Conservation (phyloP, 495 filamentous ascomycete species). For the Talaromyces stipitatus region DNA sequence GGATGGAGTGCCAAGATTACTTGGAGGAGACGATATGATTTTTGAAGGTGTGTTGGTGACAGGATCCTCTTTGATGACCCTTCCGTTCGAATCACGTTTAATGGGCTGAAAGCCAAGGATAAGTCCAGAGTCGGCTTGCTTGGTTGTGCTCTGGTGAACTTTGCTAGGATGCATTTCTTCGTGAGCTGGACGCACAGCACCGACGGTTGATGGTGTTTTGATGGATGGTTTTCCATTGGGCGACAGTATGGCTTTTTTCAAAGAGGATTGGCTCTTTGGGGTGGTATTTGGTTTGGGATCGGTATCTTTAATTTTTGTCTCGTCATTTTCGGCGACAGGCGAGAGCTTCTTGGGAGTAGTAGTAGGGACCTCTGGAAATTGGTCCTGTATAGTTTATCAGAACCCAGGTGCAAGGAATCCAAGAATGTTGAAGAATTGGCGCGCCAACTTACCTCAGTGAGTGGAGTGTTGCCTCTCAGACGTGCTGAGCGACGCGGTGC, state of each 20-base stretch:
- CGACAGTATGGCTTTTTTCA: slow-evolving; percentile 12
- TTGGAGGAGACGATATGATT: slow-evolving; percentile 26
- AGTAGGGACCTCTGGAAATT: slow-evolving; percentile 1
- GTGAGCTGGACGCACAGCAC: slow-evolving; percentile 38
- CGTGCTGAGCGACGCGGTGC: slow-evolving; percentile 15
- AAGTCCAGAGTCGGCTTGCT: slow-evolving; percentile 56
- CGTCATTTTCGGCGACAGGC: slow-evolving; percentile 34
- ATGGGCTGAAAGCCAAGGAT: slow-evolving; percentile 63
- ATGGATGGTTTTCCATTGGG: slow-evolving; percentile 17
- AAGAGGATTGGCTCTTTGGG: slow-evolving; percentile 11
- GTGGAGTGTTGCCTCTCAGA: slow-evolving; percentile 9
- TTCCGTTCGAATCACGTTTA: slow-evolving; percentile 34
- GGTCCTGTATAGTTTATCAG: background rate
- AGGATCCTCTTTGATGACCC: slow-evolving; percentile 21
- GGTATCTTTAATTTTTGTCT: slow-evolving; percentile 10
- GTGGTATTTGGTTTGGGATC: slow-evolving; percentile 5
- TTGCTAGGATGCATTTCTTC: slow-evolving; percentile 77
- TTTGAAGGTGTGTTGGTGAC: slow-evolving; percentile 38
- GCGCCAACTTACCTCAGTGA: slow-evolving; percentile 13
- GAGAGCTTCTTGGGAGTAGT: slow-evolving; percentile 15
- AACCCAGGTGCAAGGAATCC: background rate
- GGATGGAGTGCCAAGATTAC: slow-evolving; percentile 46
- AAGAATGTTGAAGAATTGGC: background rate
- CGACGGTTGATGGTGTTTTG: slow-evolving; percentile 42
- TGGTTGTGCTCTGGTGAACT: slow-evolving; percentile 61